Percentiles rank a stretch among this genome's conserved stretches.
Conservation (phyloP, 805 yeast species). For the Saccharomyces kudriavzevii region DNA sequence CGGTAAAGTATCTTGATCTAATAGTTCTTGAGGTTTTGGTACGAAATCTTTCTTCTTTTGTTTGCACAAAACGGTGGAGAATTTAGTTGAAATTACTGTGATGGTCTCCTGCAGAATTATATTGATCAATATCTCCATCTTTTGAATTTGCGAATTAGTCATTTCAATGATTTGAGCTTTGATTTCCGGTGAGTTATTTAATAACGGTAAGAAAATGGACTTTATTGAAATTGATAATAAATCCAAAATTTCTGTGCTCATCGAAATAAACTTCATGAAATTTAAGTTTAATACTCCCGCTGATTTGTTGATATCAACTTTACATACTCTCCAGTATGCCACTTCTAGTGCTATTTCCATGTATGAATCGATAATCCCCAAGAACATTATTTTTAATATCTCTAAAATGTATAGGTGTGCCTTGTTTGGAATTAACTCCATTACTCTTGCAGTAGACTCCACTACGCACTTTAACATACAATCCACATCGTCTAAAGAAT, state of each 20-base stretch:
- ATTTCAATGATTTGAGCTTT: slow-evolving; percentile 52
- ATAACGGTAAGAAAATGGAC: slow-evolving; percentile 67
- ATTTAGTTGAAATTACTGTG: slow-evolving; percentile 43
- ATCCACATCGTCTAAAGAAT: slow-evolving; percentile 45
- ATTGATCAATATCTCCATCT: slow-evolving; percentile 60
- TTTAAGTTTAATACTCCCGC: slow-evolving; percentile 35
- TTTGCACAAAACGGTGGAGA: slow-evolving; percentile 44
- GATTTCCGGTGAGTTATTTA: slow-evolving; percentile 48
- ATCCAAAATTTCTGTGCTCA: slow-evolving; percentile 52
- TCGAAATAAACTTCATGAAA: slow-evolving; percentile 42
- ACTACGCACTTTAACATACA: slow-evolving; percentile 59
- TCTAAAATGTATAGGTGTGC: slow-evolving; percentile 57
- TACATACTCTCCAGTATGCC: slow-evolving; percentile 42
- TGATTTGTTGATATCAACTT: slow-evolving; percentile 27
- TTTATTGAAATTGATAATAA: slow-evolving; percentile 66
- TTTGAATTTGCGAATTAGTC: slow-evolving; percentile 51
- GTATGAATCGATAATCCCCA: slow-evolving; percentile 66
- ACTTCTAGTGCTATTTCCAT: slow-evolving; percentile 70
- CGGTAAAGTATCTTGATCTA: slow-evolving; percentile 59
- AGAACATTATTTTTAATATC: slow-evolving; percentile 55
- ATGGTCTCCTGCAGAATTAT: slow-evolving; percentile 53
- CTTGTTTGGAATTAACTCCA: slow-evolving; percentile 61
- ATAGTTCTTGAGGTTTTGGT: slow-evolving; percentile 36
- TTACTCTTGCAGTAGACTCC: slow-evolving; percentile 68
- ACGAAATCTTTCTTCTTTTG: slow-evolving; percentile 72